These are phyloP conservation scores for Alliaria petiolata DNA, from an alignment of 345 rosid genomes.

Conservation along the genomic window DNA sequence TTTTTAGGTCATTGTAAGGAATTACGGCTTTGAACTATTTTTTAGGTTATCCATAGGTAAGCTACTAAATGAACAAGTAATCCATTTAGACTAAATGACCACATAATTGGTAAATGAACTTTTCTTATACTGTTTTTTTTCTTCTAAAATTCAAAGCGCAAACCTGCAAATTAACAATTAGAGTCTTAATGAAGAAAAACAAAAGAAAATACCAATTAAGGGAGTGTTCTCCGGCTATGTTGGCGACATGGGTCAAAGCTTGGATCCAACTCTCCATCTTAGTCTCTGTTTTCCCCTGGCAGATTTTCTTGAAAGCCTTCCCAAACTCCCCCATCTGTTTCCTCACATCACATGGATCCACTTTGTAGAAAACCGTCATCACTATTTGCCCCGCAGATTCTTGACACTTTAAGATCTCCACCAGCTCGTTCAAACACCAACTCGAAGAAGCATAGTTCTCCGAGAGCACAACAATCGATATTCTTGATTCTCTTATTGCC, in stretches of 20 bases:
- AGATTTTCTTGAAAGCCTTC: neutral
- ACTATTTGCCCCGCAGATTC: neutral
- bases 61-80: too few relatives aligned
- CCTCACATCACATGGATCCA: neutral
- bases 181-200: too few relatives aligned
- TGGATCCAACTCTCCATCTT: neutral
- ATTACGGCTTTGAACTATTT: too few relatives aligned
- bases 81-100: too few relatives aligned
- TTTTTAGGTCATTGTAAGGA: too few relatives aligned
- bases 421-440: neutral
- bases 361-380: constrained; percentile 10
- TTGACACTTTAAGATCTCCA: neutral
- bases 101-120: too few relatives aligned
- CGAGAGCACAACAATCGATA: neutral
- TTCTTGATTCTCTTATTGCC: neutral
- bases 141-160: too few relatives aligned
- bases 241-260: neutral
- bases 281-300: neutral
- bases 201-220: neutral
- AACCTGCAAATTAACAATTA: too few relatives aligned
- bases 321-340: neutral
- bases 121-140: too few relatives aligned
- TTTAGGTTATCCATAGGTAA: too few relatives aligned
- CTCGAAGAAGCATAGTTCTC: constrained; percentile 1
- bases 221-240: neutral